Evolutionary conservation across 305 asterid species (phyloP).

Genomic region (Fraxinus greggii): DNA sequence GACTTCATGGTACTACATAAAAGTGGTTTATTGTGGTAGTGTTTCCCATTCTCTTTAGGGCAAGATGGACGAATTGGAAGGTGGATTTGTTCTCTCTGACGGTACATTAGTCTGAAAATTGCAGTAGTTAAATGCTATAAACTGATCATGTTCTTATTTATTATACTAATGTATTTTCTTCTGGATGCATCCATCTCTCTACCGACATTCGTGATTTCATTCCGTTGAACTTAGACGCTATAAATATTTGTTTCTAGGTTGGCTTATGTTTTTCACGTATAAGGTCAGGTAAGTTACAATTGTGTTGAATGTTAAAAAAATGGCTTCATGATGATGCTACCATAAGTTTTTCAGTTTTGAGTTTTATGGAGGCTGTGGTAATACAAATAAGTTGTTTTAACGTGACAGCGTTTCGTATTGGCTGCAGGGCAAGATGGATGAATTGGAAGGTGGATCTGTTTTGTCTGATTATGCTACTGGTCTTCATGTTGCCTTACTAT

Average conservation of each 20-base stretch:
- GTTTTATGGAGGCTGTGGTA: conserved; percentile 5
- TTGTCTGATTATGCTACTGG: conserved; percentile 82
- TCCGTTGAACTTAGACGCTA: not conserved
- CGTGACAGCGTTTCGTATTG: conserved; percentile 13
- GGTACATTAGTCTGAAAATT: not conserved
- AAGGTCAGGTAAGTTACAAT: not conserved
- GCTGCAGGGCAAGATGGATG: conserved; percentile 90
- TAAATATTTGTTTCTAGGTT: not conserved
- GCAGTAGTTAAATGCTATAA: not conserved
- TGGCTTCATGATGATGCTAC: not conserved
- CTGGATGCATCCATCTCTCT: not conserved
- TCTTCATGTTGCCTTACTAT: conserved; percentile 94
- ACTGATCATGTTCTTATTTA: not conserved
- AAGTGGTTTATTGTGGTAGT: conserved; percentile 13
- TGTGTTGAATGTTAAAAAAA: not conserved
- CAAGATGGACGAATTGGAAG: conserved; percentile 98
- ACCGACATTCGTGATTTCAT: not conserved
- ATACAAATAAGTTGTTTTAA: conserved; percentile 18
- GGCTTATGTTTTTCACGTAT: not conserved
- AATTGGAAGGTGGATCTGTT: conserved; percentile 98
- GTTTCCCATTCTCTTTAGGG: conserved; percentile 50
- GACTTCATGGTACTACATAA: conserved; percentile 6
- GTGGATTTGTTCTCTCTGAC: conserved; percentile 91
- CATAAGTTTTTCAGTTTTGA: not conserved
- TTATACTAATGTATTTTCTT: conserved; percentile 3